A percentile compares a stretch with the other conserved stretches of the same genome.
Conservation (phyloP, 2,329 filamentous ascomycete species). For the Ceratocystis papillata region DNA sequence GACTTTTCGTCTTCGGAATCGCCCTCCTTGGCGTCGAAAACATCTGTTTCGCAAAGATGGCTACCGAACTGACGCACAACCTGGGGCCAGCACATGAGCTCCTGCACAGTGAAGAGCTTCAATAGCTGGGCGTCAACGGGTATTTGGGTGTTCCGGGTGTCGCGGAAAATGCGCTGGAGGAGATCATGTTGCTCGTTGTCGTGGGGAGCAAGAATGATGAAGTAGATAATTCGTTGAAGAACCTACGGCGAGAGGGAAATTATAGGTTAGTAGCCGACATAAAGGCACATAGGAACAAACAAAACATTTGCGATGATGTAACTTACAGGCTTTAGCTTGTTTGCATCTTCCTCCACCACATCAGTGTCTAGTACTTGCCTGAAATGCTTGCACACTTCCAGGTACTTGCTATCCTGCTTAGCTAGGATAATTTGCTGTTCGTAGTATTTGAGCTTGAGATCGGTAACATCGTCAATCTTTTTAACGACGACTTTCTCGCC, state of each 20-base stretch:
- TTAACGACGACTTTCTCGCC: conserved; percentile 70
- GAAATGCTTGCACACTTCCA: conserved; percentile 97
- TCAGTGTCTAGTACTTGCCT: conserved; percentile 93
- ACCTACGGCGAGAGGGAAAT: conserved; percentile 41
- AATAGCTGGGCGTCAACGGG: conserved; percentile 73
- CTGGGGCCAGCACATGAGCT: conserved; percentile 97
- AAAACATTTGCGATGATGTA: not conserved
- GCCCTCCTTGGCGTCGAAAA: conserved; percentile 61
- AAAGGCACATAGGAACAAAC: not conserved
- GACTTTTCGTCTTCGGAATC: conserved; percentile 68
- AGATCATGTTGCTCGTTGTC: conserved; percentile 98
- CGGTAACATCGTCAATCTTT: conserved; percentile 80
- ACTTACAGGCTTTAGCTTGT: conserved; percentile 73
- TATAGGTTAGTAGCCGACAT: conserved; percentile 24
- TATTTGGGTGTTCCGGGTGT: conserved; percentile 68
- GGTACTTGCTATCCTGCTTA: conserved; percentile 94
- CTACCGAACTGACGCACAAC: conserved; percentile 81
- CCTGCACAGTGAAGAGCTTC: conserved; percentile 87
- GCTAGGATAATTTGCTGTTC: conserved; percentile 93
- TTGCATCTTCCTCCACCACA: conserved; percentile 79
- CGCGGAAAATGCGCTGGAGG: conserved; percentile 80
- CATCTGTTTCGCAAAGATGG: conserved; percentile 77
- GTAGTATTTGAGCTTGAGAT: conserved; percentile 91
- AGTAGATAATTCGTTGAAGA: conserved; percentile 92
- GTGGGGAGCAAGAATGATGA: conserved; percentile 88